Evolutionary conservation across 2,329 filamentous ascomycete genomes (phyloP).

Genomic region (Cytospora piceae): DNA sequence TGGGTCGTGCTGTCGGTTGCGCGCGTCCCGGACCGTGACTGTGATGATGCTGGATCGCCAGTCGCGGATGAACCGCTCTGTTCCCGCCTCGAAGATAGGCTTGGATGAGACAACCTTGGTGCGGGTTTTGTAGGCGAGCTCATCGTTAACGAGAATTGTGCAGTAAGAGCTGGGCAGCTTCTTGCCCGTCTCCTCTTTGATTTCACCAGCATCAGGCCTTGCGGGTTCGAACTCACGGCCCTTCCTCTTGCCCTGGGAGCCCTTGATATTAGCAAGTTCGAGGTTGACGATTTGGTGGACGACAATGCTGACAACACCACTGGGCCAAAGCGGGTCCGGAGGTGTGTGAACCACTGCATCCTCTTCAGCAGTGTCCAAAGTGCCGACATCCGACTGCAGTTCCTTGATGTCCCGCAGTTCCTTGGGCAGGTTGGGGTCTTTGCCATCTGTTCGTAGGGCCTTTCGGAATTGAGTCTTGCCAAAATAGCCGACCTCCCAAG

Average conservation of each 20-base stretch:
- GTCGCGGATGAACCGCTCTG: constrained; percentile 88
- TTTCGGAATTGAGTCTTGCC: constrained; percentile 86
- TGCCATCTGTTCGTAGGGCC: constrained; percentile 83
- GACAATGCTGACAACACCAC: constrained; percentile 82
- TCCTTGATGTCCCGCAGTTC: constrained; percentile 74
- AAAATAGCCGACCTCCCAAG: constrained; percentile 97
- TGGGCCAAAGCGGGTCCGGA: constrained; percentile 95
- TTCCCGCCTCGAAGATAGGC: constrained; percentile 96
- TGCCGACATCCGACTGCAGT: constrained; percentile 86
- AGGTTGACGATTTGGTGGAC: constrained; percentile 95
- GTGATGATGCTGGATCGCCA: constrained; percentile 90
- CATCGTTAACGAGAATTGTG: constrained; percentile 87
- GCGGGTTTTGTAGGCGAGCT: constrained; percentile 88
- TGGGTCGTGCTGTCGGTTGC: constrained; percentile 91
- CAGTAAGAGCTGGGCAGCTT: constrained; percentile 90
- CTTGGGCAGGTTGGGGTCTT: constrained; percentile 75
- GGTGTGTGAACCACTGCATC: constrained; percentile 88
- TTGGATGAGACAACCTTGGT: constrained; percentile 92
- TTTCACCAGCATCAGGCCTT: constrained; percentile 77
- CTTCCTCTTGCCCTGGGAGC: constrained; percentile 78
- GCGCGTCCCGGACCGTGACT: constrained; percentile 83
- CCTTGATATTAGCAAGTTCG: constrained; percentile 88
- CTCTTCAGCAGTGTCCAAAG: constrained; percentile 72
- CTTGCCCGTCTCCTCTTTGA: constrained; percentile 80
- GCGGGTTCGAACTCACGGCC: constrained; percentile 89